phyloP scores from a whole-genome alignment of 2,329 filamentous ascomycete genomes.

The Alternaria sp. region DNA sequence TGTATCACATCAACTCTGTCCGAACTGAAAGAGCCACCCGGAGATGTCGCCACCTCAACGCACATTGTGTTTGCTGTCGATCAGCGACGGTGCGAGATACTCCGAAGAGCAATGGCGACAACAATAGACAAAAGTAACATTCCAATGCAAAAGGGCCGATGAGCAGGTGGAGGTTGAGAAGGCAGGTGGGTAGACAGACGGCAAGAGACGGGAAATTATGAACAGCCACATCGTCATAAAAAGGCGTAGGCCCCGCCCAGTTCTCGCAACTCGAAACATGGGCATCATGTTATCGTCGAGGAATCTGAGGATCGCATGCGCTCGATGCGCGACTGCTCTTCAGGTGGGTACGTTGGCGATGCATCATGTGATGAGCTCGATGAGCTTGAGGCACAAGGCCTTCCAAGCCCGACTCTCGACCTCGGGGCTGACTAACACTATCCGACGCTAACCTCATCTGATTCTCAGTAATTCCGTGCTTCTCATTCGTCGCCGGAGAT shows the following conservation, averaged over 20 bases:
- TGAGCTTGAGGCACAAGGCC: not conserved
- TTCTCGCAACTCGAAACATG: constrained; percentile 1
- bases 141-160: not conserved
- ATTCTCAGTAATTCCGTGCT: constrained; percentile 17
- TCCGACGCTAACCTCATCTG: constrained; percentile 8
- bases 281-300: not conserved
- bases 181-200: not conserved
- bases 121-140: not conserved
- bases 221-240: constrained; percentile 4
- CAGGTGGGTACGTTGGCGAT: not conserved
- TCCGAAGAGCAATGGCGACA: not conserved
- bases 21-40: not conserved
- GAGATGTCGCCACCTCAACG: not conserved
- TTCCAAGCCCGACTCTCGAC: constrained; percentile 3
- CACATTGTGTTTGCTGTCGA: not conserved
- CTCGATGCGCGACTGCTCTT: not conserved
- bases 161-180: not conserved
- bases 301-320: not conserved
- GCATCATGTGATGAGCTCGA: not conserved
- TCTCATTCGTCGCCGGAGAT: constrained; percentile 20
- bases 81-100: not conserved
- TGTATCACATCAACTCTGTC: not conserved
- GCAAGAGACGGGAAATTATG: not conserved
- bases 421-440: not conserved
- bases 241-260: not conserved